Percentiles rank a stretch among this genome's conserved stretches.
Evolutionary conservation across 768 basidiomycete genomes (phyloP).

Genomic region (Gloeostereum incarnatum): DNA sequence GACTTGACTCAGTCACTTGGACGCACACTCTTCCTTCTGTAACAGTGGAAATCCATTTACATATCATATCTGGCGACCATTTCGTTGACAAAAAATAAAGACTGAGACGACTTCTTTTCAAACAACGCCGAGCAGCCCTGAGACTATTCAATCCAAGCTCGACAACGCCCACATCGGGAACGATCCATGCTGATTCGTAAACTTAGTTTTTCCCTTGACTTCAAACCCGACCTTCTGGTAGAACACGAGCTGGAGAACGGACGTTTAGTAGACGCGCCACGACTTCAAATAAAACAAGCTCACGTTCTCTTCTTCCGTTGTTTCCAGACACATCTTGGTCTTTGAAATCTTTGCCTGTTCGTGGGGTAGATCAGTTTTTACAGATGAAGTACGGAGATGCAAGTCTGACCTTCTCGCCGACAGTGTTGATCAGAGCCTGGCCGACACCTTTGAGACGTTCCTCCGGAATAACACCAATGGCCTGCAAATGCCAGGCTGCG

Average conservation of each 20-base stretch:
- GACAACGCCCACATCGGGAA: not conserved
- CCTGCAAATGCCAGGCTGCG: slow-evolving; percentile 8
- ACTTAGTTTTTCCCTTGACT: not conserved
- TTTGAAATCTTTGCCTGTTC: not conserved
- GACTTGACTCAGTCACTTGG: no score
- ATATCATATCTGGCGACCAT: no score
- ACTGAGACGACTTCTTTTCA: no score
- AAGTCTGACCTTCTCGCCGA: not conserved
- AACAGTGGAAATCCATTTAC: no score
- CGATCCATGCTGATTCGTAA: not conserved
- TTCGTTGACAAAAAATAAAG: no score
- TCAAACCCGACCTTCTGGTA: not conserved
- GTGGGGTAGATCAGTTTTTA: not conserved
- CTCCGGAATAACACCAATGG: slow-evolving; percentile 9
- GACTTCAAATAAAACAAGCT: not conserved
- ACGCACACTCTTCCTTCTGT: no score
- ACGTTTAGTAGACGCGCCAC: not conserved
- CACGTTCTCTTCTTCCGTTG: not conserved
- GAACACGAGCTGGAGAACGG: not conserved
- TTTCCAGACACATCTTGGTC: not conserved
- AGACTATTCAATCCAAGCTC: no score
- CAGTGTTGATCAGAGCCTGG: slow-evolving; percentile 2
- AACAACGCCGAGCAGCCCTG: no score
- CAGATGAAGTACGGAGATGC: not conserved
- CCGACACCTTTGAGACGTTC: slow-evolving; percentile 8